A percentile compares a stretch with the other conserved stretches of the same genome.
phyloP scores from a whole-genome alignment of 148 eudicot species.

The Cornus suecica region DNA sequence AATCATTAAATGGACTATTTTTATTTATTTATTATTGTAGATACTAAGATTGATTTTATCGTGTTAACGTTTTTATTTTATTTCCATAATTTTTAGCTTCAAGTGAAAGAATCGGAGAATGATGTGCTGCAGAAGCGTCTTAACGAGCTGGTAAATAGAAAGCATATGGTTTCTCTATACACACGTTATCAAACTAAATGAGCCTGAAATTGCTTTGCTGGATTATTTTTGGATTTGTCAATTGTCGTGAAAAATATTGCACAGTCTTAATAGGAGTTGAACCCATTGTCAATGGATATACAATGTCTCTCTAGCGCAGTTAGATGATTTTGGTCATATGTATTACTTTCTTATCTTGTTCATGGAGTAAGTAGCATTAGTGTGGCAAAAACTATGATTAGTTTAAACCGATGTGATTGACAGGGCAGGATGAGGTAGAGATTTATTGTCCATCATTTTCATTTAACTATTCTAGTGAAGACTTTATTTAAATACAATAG shows the following conservation, averaged over 20 bases:
- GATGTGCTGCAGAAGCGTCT: constrained; percentile 54
- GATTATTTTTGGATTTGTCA: background rate
- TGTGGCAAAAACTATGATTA: too few species aligned
- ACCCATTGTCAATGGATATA: constrained; percentile 1
- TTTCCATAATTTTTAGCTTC: constrained; percentile 64
- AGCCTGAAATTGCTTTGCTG: background rate
- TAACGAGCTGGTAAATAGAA: constrained; percentile 73
- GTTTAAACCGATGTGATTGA: background rate
- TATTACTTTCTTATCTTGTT: background rate
- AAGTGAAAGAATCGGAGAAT: constrained; percentile 52
- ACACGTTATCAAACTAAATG: background rate
- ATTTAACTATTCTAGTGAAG: background rate
- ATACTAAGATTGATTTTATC: background rate
- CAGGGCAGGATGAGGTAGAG: background rate
- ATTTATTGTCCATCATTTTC: too few species aligned
- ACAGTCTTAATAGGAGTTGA: constrained; percentile 3
- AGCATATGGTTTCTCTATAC: background rate
- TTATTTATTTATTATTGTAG: background rate
- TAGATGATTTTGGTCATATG: background rate
- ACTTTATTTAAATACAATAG: background rate
- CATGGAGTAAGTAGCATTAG: too few species aligned
- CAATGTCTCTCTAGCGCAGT: background rate
- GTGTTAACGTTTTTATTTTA: constrained; percentile 8
- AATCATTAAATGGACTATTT: background rate
- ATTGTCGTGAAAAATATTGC: background rate